Conservation (phyloP, 176 grass and related monocot species). For the Musa beccarii region DNA sequence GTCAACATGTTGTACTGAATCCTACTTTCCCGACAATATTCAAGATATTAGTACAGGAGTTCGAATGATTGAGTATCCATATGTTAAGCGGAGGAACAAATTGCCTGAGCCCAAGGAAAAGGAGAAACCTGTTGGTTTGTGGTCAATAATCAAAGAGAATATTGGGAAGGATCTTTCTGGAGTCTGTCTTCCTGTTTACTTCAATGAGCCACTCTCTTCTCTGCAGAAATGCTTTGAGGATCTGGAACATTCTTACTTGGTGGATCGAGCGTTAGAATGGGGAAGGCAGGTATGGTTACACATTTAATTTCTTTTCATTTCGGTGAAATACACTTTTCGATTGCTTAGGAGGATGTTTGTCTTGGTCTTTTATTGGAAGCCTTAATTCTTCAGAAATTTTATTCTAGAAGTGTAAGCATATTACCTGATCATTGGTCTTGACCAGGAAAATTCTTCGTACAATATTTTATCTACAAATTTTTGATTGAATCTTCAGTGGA, state of each 20-base stretch:
- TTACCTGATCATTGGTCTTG: neutral
- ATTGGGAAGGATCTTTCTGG: slow-evolving; percentile 94
- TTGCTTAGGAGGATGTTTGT: no score
- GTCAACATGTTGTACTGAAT: slow-evolving; percentile 31
- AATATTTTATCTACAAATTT: neutral
- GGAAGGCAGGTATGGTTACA: slow-evolving; percentile 66
- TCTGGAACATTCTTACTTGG: slow-evolving; percentile 87
- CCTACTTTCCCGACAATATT: slow-evolving; percentile 7
- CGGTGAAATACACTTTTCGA: neutral
- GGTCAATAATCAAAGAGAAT: slow-evolving; percentile 99
- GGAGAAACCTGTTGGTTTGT: slow-evolving; percentile 84
- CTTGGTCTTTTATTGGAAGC: no score
- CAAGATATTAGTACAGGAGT: slow-evolving; percentile 16
- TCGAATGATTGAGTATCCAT: slow-evolving; percentile 46
- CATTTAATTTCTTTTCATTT: neutral
- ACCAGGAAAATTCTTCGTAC: neutral
- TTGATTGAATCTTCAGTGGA: neutral
- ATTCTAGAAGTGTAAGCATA: neutral
- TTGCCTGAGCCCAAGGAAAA: slow-evolving; percentile 90
- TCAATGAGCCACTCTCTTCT: slow-evolving; percentile 90
- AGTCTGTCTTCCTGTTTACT: slow-evolving; percentile 96
- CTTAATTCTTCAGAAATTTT: neutral
- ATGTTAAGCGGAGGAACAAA: slow-evolving; percentile 58
- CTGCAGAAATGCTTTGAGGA: slow-evolving; percentile 99
- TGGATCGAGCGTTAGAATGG: slow-evolving; percentile 67